Percentiles rank a stretch among this genome's conserved stretches.
Conservation (phyloP, 495 filamentous ascomycete species). For the Penicillium silybi region DNA sequence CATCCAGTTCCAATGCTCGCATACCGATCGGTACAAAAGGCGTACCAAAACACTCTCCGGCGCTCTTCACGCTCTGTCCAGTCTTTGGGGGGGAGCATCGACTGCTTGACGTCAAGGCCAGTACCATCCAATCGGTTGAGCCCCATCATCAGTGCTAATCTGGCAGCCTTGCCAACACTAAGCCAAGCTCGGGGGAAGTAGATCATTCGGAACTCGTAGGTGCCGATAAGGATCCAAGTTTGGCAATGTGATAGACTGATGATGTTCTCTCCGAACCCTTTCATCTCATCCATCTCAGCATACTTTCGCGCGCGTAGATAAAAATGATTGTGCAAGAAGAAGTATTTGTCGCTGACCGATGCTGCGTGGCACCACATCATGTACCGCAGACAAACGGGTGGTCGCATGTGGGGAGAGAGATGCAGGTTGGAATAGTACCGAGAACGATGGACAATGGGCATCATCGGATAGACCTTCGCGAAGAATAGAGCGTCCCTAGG, state of each 20-base stretch:
- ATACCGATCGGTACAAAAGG: slow-evolving; percentile 84
- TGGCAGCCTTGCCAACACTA: slow-evolving; percentile 72
- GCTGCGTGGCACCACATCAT: slow-evolving; percentile 91
- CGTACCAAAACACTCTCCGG: slow-evolving; percentile 90
- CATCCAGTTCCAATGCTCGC: slow-evolving; percentile 97
- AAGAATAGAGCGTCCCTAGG: slow-evolving; percentile 80
- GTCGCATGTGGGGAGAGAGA: slow-evolving; percentile 77
- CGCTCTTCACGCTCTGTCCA: slow-evolving; percentile 94
- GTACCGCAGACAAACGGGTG: slow-evolving; percentile 86
- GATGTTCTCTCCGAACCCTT: slow-evolving; percentile 83
- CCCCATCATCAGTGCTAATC: slow-evolving; percentile 87
- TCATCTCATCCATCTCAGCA: slow-evolving; percentile 84
- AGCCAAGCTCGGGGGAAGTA: slow-evolving; percentile 97
- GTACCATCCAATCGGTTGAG: slow-evolving; percentile 82
- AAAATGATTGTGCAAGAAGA: slow-evolving; percentile 72
- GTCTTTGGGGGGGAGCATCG: slow-evolving; percentile 76
- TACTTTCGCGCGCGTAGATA: slow-evolving; percentile 88
- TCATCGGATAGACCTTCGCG: slow-evolving; percentile 77
- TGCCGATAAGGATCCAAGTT: slow-evolving; percentile 71
- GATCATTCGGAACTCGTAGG: slow-evolving; percentile 96
- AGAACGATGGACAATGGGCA: slow-evolving; percentile 85
- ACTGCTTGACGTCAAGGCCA: slow-evolving; percentile 91
- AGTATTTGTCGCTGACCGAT: slow-evolving; percentile 75
- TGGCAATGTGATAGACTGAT: slow-evolving; percentile 80
- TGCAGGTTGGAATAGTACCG: slow-evolving; percentile 82